Percentiles rank a stretch among this genome's conserved stretches.
Evolutionary conservation across 1,139 yeast genomes (phyloP).

Genomic region (Candida sp.): DNA sequence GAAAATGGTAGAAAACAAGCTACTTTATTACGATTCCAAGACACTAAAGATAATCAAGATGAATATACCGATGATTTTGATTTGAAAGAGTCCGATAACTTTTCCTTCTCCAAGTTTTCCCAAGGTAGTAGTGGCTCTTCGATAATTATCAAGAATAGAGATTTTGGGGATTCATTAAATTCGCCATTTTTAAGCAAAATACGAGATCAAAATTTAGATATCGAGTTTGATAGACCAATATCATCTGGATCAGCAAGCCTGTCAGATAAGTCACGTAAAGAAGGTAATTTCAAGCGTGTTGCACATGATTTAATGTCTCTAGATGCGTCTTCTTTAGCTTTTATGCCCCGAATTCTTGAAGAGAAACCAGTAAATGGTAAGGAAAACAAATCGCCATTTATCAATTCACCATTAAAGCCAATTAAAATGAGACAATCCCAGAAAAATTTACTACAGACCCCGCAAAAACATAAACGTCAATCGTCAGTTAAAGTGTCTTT

Average conservation of each 20-base stretch:
- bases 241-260: background rate
- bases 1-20: slow-evolving; percentile 4
- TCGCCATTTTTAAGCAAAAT: slow-evolving; percentile 28
- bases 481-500: slow-evolving; percentile 43
- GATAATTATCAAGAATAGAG: slow-evolving; percentile 1
- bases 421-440: background rate
- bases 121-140: slow-evolving; percentile 24
- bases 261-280: background rate
- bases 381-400: background rate
- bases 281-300: background rate
- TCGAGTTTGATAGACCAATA: background rate
- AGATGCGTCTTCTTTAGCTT: background rate
- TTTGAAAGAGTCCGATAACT: slow-evolving; percentile 21
- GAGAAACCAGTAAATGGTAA: slow-evolving; percentile 2
- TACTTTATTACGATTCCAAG: slow-evolving; percentile 13
- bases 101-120: slow-evolving; percentile 38
- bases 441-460: slow-evolving; percentile 6
- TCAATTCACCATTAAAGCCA: background rate
- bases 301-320: background rate
- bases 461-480: slow-evolving; percentile 19
- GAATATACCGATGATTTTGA: slow-evolving; percentile 4
- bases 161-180: slow-evolving; percentile 2
- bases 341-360: background rate
- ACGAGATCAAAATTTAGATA: slow-evolving; percentile 13
- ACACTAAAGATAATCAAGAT: slow-evolving; percentile 8